Evolutionary conservation across 2,329 filamentous ascomycete genomes (phyloP), one percentile per base, ranked within the genome.

Genomic region (Hymenoscyphus infarciens): DNA sequence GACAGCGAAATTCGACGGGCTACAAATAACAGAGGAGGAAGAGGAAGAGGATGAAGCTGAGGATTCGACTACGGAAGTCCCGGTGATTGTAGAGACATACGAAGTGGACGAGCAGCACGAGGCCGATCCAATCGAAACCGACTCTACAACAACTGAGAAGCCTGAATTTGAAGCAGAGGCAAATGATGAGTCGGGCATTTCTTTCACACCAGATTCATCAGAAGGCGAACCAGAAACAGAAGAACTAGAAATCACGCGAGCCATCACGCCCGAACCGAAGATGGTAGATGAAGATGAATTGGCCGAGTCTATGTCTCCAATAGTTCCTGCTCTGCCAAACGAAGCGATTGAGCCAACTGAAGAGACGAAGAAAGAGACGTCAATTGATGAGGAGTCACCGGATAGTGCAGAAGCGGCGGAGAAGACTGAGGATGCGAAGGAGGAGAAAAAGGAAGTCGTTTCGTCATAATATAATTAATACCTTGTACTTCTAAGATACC

Each of bases 21-120:
- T 85, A 73, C 78, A 78, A 35, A 77, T 86, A 52, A 77, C 80
- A 31, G 76, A 79, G 31, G 76, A 79, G 33, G 62, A 61, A 29
- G 62, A 79, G 57, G 70, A 75, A 55, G 68, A 54, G 74, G 65
- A 75, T 73, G 61, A 62, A 54, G 65, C 65, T 8, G 19, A 22
- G 11, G 45, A 52, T 22, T 25, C 45, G 45, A 52, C 45, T 25
- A 61, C 68, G 16, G 71, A 72, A 39, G 68, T 72, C 22, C 69
- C 72, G 31, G 70, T 72, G 11, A 72, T 73, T 62, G 72, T 74
- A 16, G 72, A 74, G 56, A 66, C 64, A 6, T 67, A 68, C 52
- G 70, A 73, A 56, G 66, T 67, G 29, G 66, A 72, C 45, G 68
- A 66, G 57, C 29, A 60, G 49, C 62, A 69, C 25, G 66, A 68